Evolutionary conservation across 2,329 filamentous ascomycete genomes (phyloP), one percentile per base, ranked within the genome.

Genomic region (Tolypocladium amazonense): DNA sequence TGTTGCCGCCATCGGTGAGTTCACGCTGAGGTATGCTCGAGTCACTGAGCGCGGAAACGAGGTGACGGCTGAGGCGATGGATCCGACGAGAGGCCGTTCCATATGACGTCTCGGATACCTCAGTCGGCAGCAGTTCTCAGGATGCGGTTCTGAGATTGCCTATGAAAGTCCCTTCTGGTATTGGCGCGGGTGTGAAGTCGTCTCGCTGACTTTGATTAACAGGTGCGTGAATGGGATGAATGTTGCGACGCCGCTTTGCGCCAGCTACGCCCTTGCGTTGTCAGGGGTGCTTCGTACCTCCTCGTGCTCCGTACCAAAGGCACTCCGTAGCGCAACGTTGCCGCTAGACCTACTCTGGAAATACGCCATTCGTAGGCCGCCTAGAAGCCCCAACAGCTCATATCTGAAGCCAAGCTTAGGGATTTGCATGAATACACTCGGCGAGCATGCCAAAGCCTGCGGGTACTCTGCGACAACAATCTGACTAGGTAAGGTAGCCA

Each of bases 1-100:
- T 56, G 71, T 73, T 20, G 65, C 66, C 38, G 74, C 73, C 66
- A 73, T 71, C 25, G 54, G 20, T 25, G 20, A 43, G 47, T 54
- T 58, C 45, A 56, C 59, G 41, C 45, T 37, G 33, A 43, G 37
- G 37, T 9, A 30, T 54, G 57, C 50, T 12, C 23, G 23, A 18
- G 25, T 30, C 38, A 27, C 9, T 33, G 38, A 43, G 38, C 18
- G 33, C 25, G 27, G 6, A 41, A n/a, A 9, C 9, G 25, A n/a
- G 15, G 25, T 56, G 25, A 12, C 4, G 25, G 38, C 20, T 4
- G 35, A 43, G 25, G 50, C 55, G 25, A 56, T 33, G 41, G n/a
- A 30, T 14, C 50, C 6, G 18, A 33, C 25, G 38, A 15, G 38
- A 43, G 38, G 37, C 27, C 38, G 57, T 23, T 23, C 6, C 38